These are phyloP conservation scores for Taxawa tesnikishii DNA, from an alignment of 2,329 filamentous ascomycete genomes.

Conservation along the genomic window DNA sequence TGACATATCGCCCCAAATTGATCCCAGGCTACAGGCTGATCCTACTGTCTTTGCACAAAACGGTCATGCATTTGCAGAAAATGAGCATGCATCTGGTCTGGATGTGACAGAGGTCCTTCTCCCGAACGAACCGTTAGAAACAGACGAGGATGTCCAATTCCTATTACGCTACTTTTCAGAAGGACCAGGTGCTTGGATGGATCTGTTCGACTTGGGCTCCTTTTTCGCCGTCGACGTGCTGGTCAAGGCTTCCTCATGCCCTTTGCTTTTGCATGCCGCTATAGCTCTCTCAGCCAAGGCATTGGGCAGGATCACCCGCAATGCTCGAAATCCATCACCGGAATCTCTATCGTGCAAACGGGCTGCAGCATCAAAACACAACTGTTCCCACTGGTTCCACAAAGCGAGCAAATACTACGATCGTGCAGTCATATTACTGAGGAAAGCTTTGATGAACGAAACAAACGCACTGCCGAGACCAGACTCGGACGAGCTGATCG, in stretches of 20 bases:
- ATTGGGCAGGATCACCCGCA: constrained; percentile 37
- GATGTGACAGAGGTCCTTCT: background rate
- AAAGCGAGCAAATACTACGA: constrained; percentile 50
- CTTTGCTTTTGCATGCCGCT: constrained; percentile 40
- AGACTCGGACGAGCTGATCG: constrained; percentile 48
- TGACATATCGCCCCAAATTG: constrained; percentile 24
- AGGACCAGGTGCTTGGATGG: constrained; percentile 47
- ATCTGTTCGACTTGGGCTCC: constrained; percentile 42
- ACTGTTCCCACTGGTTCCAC: constrained; percentile 41
- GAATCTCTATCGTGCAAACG: constrained; percentile 14
- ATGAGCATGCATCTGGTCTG: background rate
- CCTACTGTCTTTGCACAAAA: no score
- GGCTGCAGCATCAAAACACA: constrained; percentile 5
- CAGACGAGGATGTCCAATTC: constrained; percentile 44
- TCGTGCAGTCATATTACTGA: constrained; percentile 20
- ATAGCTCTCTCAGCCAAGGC: constrained; percentile 52
- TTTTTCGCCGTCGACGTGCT: constrained; percentile 51
- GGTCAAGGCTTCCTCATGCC: constrained; percentile 38
- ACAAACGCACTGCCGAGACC: constrained; percentile 18
- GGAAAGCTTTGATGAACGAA: constrained; percentile 18
- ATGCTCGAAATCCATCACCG: constrained; percentile 28
- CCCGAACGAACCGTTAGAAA: background rate
- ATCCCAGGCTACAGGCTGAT: constrained; percentile 29
- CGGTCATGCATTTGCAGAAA: background rate
- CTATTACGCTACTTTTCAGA: constrained; percentile 48